Evolutionary conservation across 768 basidiomycete species (phyloP).

Genomic region (Russula griseocarnosa): DNA sequence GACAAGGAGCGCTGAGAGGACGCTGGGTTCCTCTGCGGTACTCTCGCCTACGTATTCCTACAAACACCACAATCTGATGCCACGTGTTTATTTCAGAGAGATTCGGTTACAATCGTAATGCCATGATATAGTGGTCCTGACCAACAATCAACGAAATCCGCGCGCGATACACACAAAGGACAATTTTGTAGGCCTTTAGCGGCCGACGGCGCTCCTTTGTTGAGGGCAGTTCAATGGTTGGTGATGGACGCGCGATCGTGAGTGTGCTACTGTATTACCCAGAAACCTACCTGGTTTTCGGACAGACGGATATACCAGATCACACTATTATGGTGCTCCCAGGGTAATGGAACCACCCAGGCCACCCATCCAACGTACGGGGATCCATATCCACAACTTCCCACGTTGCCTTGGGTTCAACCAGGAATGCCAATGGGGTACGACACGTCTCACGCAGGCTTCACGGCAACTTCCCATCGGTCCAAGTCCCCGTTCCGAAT

Average conservation of each 20-base stretch:
- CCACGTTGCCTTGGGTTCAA: neutral
- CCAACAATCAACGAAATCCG: slow-evolving; percentile 45
- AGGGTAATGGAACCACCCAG: neutral
- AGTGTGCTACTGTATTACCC: neutral
- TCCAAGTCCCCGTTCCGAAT: neutral
- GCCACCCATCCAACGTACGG: neutral
- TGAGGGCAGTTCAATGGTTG: no score
- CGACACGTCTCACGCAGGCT: neutral
- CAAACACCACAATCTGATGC: neutral
- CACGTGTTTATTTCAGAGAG: slow-evolving; percentile 31
- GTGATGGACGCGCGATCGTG: slow-evolving; percentile 48
- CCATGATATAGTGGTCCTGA: slow-evolving; percentile 55
- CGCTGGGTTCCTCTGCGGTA: no score
- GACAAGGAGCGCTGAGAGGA: no score
- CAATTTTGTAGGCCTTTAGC: slow-evolving; percentile 42
- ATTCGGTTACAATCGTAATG: slow-evolving; percentile 44
- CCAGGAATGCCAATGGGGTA: neutral
- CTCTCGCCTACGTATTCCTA: neutral
- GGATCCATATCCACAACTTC: neutral
- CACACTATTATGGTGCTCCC: no score
- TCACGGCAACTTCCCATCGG: neutral
- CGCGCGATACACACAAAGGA: slow-evolving; percentile 46
- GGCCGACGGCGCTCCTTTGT: no score
- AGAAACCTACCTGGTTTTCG: neutral
- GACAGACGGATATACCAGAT: neutral